Conservation (phyloP, 768 basidiomycete genomes). For the Dioszegia aurantiaca region DNA sequence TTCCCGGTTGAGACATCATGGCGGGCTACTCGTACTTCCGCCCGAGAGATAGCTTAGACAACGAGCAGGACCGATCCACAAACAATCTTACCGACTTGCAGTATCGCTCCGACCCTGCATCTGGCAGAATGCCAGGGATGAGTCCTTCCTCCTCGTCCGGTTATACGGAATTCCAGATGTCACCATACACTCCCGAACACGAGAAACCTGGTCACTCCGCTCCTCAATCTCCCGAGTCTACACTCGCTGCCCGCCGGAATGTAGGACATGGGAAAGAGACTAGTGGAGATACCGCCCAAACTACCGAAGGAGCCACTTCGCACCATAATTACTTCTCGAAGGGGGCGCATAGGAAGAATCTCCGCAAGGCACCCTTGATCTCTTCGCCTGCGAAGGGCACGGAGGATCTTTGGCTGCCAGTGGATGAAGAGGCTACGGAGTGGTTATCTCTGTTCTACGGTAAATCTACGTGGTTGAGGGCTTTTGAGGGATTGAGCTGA, state of each 20-base stretch:
- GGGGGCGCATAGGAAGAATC: conserved; percentile 5
- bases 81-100: too few species aligned
- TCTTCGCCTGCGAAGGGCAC: conserved; percentile 9
- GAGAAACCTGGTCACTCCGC: background rate
- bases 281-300: background rate
- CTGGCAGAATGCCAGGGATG: too few species aligned
- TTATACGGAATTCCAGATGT: too few species aligned
- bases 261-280: background rate
- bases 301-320: background rate
- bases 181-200: too few species aligned
- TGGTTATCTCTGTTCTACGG: conserved; percentile 44
- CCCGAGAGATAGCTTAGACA: too few species aligned
- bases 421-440: conserved; percentile 29
- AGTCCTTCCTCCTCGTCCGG: too few species aligned
- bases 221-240: too few species aligned
- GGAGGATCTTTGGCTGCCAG: conserved; percentile 22
- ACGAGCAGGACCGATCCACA: too few species aligned
- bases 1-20: too few species aligned
- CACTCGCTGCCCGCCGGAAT: too few species aligned
- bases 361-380: conserved; percentile 3
- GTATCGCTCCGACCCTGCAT: too few species aligned
- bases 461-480: conserved; percentile 3
- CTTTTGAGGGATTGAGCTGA: background rate
- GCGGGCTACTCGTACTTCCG: too few species aligned
- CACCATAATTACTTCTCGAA: background rate